Evolutionary conservation across 2,329 filamentous ascomycete species (phyloP).

Genomic region (Corniculantispora saksenae): DNA sequence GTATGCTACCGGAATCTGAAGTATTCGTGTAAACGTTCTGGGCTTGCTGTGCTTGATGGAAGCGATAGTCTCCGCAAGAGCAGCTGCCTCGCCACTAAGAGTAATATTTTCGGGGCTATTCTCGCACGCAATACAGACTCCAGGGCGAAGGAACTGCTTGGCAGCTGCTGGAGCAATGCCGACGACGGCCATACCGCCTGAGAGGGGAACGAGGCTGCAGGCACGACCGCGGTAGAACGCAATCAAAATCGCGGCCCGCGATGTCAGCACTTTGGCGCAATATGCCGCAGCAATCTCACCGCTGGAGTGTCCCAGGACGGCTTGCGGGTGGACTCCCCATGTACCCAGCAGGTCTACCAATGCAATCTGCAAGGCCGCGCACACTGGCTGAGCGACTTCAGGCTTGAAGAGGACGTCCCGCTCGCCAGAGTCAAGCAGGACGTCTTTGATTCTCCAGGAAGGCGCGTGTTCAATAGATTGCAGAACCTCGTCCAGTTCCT

Average conservation of each 20-base stretch:
- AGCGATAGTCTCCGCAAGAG: too few relatives aligned
- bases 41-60: too few relatives aligned
- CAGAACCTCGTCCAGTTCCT: constrained; percentile 7
- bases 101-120: too few relatives aligned
- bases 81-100: too few relatives aligned
- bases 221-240: constrained; percentile 34
- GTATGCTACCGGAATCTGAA: too few relatives aligned
- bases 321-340: constrained; percentile 37
- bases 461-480: not conserved
- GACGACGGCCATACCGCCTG: not conserved
- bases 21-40: too few relatives aligned
- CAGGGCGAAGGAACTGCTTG: too few relatives aligned
- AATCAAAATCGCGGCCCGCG: constrained; percentile 43
- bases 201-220: too few relatives aligned
- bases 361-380: constrained; percentile 45
- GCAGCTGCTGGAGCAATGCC: too few relatives aligned
- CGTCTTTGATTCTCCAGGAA: not conserved
- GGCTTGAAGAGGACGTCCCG: too few relatives aligned
- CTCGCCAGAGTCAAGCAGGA: not conserved
- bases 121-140: too few relatives aligned
- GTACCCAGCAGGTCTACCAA: constrained; percentile 41
- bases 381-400: constrained; percentile 37
- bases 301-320: constrained; percentile 42
- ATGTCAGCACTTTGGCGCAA: constrained; percentile 40
- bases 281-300: constrained; percentile 48